Percentiles rank a stretch among this genome's conserved stretches.
These are phyloP conservation scores for Alnus glutinosa DNA, from an alignment of 306 rosid genomes.

Conservation along the genomic window DNA sequence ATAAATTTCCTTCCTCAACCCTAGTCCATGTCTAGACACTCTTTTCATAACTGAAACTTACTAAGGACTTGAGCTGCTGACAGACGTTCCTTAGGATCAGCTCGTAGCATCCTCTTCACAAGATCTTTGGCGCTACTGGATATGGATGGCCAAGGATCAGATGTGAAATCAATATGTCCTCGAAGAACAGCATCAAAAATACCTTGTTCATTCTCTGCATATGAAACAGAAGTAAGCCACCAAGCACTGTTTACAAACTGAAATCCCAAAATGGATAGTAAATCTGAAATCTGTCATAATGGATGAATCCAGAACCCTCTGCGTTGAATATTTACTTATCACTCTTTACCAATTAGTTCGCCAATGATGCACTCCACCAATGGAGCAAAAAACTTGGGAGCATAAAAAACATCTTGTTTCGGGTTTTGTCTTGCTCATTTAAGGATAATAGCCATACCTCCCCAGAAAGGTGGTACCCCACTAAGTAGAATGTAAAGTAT, in stretches of 20 bases:
- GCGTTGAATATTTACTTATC: background rate
- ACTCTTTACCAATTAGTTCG: background rate
- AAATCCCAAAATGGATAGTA: slow-evolving; percentile 17
- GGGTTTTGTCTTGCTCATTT: background rate
- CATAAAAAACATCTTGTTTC: background rate
- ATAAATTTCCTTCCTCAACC: slow-evolving; percentile 12
- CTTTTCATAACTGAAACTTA: slow-evolving; percentile 41
- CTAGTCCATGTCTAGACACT: background rate
- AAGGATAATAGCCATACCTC: slow-evolving; percentile 50
- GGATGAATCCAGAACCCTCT: background rate
- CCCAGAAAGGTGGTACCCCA: slow-evolving; percentile 98
- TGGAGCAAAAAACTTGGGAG: background rate
- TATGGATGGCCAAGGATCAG: slow-evolving; percentile 96
- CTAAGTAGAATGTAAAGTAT: slow-evolving; percentile 88
- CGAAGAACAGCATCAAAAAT: slow-evolving; percentile 87
- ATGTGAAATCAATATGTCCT: slow-evolving; percentile 78
- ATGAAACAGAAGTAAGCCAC: slow-evolving; percentile 31
- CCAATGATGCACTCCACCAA: background rate
- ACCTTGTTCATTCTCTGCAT: slow-evolving; percentile 86
- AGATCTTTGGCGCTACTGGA: slow-evolving; percentile 90
- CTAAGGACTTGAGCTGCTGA: slow-evolving; percentile 77
- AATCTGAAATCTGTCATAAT: background rate
- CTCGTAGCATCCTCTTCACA: slow-evolving; percentile 76
- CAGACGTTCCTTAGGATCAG: slow-evolving; percentile 77
- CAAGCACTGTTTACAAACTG: background rate